Percentiles rank a stretch among this genome's conserved stretches.
Conservation (phyloP, 257 asterid genomes). For the Mitragyna speciosa region DNA sequence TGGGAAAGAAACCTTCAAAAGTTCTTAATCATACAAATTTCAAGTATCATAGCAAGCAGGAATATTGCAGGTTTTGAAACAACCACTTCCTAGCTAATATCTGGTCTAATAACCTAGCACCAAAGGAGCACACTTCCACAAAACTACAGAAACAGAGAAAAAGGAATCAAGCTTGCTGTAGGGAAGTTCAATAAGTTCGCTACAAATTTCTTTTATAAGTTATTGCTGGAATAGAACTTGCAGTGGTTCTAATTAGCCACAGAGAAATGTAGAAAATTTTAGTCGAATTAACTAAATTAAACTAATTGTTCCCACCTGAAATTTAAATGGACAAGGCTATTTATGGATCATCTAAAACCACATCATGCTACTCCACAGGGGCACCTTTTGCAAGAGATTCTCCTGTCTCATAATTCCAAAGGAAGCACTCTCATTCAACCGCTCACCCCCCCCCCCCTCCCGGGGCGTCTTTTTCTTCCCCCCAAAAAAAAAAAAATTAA, state of each 20-base stretch:
- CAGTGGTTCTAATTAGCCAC: too few relatives aligned
- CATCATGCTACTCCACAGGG: neutral
- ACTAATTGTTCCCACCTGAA: neutral
- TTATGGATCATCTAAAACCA: neutral
- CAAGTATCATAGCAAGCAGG: neutral
- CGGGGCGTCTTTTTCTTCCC: too few relatives aligned
- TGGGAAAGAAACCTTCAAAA: neutral
- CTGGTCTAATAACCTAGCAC: neutral
- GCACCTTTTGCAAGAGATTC: neutral
- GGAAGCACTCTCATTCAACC: neutral
- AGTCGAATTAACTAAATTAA: neutral
- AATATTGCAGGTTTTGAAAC: neutral
- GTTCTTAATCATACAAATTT: neutral
- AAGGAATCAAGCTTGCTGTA: neutral
- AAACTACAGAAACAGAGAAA: neutral
- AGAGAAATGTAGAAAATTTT: neutral
- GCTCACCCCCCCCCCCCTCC: too few relatives aligned
- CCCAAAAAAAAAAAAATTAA: too few relatives aligned
- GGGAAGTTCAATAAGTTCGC: neutral
- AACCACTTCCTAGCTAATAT: slow-evolving; percentile 1
- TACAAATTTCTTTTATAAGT: neutral
- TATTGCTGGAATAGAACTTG: too few relatives aligned
- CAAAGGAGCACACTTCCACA: neutral
- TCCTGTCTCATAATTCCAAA: neutral
- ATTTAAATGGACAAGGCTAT: too few relatives aligned